Evolutionary conservation across 2,329 filamentous ascomycete genomes (phyloP), one percentile per base, ranked within the genome.

Genomic region (Albophoma yamanashiensis): DNA sequence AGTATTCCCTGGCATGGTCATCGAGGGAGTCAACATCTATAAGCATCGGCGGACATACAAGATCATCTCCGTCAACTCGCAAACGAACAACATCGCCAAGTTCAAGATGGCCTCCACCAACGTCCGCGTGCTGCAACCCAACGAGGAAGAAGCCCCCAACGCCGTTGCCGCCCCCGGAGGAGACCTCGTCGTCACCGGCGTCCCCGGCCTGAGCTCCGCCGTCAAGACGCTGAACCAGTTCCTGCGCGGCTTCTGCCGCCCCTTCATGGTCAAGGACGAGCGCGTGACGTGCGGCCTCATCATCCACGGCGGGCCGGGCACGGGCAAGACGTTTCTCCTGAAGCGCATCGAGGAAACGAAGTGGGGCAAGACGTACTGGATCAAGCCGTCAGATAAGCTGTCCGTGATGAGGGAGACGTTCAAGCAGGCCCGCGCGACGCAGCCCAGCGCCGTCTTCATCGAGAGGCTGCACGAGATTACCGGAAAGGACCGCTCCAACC

Each of bases 301-400:
- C 31, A 78, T 97, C 5, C 87, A 95, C 70, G 93, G 93, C 17
- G 87, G 89, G 22, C 84, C 85, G 63, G 92, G 93, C 14, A 95
- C 90, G 0, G 93, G 93, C 31, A 97, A 97, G 75, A 88, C 85
- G 0, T 80, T 89, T 64, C 77, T 97, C 0, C 76, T 97, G 1
- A 73, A 87, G 20, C 82, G 83, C 39, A 78, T 97, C 25, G 82
- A 86, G 11, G 80, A 78, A 8, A 83, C 85, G 0, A 81, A 80
- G 61, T 96, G 91, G 89, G 84, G 83, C 27, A 83, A 82, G 47
- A 84, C 92, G 1, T 81, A 89, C 64, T 81, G 77, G 59, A 76
- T 92, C 59, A 77, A 81, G 59, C 75, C 77, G 8, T 75, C 79
- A 5, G 79, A 83, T 63, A 87, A 86, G 68, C 73, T 82, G 3